Base-by-base conservation (phyloP, 805 yeast species). In the Vanderwaltozyma yarrowii region DNA sequence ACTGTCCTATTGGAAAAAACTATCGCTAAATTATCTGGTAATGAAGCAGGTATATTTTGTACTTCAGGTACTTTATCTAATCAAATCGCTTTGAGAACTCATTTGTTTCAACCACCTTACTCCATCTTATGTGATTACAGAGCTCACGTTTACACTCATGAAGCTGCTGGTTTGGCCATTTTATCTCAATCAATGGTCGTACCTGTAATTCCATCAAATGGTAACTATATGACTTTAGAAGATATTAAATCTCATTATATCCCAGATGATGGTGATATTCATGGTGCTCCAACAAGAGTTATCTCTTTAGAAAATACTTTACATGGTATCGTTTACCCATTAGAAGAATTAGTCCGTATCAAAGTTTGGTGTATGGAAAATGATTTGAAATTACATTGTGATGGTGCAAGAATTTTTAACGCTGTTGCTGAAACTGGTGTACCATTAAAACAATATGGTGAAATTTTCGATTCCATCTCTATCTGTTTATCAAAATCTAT, bases 351-450 rank as follows among this genome's bases (percentile, higher is more conserved):
- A 39, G 63, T 65, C 41, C 72, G 74, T 40, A 88, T 88, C 49
- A 71, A 80, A 31, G 69, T 63, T 30, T 88, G 83, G 70, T 84
- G 89, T 45, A 66, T 69, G 37, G 71, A 64, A 21, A 68, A 78
- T 47, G 68, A 66, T 38, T 61, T 84, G 39, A 70, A 66, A 39
- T 59, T 87, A 47, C 96, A 89, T 53, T 74, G 87, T 50, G 97
- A 88, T 58, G 97, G 96, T 45, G 97, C 96, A n/a, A 73, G 97
- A 50, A 63, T 88, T 36, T 87, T 94, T 88, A 84, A 83, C 58
- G 96, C 96, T n/a, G 67, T 77, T 30, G 81, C 72, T 11, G 88
- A 72, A 20, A 32, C 54, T 18, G 86, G 82, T 19, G 67, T 82
- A 27, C 63, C 85, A 14, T 61, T 87, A 43, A 62, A 60, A 15